Evolutionary conservation across 108 stramenopile genomes (phyloP), one percentile per base, ranked within the genome.

Genomic region (Ochromonas danica): DNA sequence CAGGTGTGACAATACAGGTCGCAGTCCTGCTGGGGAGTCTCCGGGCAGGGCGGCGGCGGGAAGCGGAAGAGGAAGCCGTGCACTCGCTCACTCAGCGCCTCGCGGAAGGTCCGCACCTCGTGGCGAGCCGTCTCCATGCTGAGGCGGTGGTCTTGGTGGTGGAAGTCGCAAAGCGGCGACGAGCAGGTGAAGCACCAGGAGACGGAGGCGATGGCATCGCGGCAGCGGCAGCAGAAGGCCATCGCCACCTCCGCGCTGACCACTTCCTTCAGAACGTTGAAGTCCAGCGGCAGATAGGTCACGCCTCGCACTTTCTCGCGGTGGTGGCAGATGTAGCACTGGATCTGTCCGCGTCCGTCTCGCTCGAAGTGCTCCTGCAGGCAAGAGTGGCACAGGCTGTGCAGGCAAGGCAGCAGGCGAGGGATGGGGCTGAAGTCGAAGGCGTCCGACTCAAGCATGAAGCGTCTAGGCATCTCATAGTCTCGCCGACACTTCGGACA

Each of bases 81-180:
- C 22, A 22, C 14, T 51, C 22, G 45, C 6, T 51, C 22, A 14
- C 6, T 51, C 22, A 51, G 6, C 14, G 6, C 22, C 25, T 67
- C 63, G 6, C 25, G 6, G 17, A 31, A 31, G 3, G 63, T 67
- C 10, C 10, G 3, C 3, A 67, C 31, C 6, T 10, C 35, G 25
- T 67, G 63, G 35, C 63, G 17, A 67, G 17, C 6, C 25, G 63
- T 67, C 10, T 31, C 17, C 17, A 67, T 36, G 17, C 30, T 31
- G 17, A 67, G 63, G 6, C 3, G 3, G 35, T 67, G 63, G 31
- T 67, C 63, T 67, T 67, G 63, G 25, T 67, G 63, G 25, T 67
- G 63, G 31, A 67, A 67, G 6, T 67, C 63, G 25, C 63, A 67
- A 6, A 67, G 31, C 25, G 63, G 10, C 6, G 63, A 67, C 6